These are phyloP conservation scores for Mortierella sp. DNA, from an alignment of 371 early-diverging fungal species.

Conservation along the genomic window DNA sequence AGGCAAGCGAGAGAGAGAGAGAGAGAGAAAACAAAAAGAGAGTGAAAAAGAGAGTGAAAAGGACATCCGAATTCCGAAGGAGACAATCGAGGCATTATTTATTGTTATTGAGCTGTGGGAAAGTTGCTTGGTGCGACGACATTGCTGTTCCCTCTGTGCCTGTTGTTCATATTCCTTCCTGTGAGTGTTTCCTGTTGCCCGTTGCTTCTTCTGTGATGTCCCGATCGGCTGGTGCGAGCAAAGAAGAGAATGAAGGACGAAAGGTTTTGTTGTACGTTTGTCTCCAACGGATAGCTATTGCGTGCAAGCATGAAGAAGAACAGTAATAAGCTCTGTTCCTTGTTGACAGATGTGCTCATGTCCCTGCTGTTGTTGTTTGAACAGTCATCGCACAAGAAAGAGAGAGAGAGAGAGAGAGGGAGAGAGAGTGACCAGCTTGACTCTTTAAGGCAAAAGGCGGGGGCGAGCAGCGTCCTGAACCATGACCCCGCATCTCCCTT, in stretches of 20 bases:
- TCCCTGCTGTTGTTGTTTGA: too few relatives aligned
- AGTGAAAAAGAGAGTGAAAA: neutral
- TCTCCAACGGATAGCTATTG: neutral
- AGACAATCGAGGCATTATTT: neutral
- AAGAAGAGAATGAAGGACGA: neutral
- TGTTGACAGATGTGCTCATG: too few relatives aligned
- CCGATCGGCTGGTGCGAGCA: neutral
- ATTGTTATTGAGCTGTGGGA: neutral
- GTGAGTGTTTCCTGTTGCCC: neutral
- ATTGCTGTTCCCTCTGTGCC: neutral
- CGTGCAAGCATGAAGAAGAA: too few relatives aligned
- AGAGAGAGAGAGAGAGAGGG: too few relatives aligned
- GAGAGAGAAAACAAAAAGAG: neutral
- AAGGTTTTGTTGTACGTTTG: too few relatives aligned
- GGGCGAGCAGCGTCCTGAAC: neutral
- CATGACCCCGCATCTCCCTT: neutral
- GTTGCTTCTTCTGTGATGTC: neutral
- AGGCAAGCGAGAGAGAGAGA: neutral
- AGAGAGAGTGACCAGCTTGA: neutral
- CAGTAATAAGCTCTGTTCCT: too few relatives aligned
- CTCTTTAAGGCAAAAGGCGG: constrained; percentile 11
- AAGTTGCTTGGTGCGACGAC: neutral
- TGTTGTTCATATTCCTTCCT: neutral
- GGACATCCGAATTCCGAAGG: constrained; percentile 10
- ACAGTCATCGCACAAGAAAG: too few relatives aligned